Evolutionary conservation across 768 basidiomycete species (phyloP).

Genomic region (Trametes sanguinea): DNA sequence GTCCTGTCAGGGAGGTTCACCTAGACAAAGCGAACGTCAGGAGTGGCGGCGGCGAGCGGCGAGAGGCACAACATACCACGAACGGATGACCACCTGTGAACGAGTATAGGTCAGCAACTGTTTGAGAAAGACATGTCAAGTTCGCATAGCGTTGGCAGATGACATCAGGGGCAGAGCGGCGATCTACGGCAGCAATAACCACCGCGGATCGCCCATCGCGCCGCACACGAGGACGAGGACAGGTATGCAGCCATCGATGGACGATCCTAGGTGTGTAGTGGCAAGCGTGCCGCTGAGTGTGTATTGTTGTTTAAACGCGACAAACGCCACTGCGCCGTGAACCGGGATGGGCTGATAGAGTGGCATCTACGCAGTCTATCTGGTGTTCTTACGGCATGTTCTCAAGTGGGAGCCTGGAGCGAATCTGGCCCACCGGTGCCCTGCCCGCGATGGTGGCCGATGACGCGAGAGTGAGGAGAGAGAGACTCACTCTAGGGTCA

Average conservation of each 20-base stretch:
- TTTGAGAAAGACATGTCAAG: conserved; percentile 9
- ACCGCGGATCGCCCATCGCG: no score
- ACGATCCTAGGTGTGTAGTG: neutral
- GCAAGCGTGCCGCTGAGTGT: no score
- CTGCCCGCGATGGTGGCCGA: conserved; percentile 12
- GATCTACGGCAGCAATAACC: no score
- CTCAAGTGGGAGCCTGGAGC: neutral
- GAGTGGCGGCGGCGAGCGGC: neutral
- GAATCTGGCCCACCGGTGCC: neutral
- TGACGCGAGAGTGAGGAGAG: conserved; percentile 10
- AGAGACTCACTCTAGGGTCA: conserved; percentile 70
- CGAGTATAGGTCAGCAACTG: conserved; percentile 14
- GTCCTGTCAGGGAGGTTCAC: conserved; percentile 78
- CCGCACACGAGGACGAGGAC: conserved; percentile 1
- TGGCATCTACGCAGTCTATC: conserved; percentile 17
- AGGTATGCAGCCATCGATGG: conserved; percentile 11
- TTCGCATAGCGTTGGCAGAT: neutral
- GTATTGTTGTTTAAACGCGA: neutral
- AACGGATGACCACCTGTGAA: conserved; percentile 72
- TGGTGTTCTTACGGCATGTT: conserved; percentile 2
- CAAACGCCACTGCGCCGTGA: neutral
- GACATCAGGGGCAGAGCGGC: conserved; percentile 7
- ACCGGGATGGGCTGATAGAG: conserved; percentile 8
- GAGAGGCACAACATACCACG: conserved; percentile 53
- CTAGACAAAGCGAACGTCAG: conserved; percentile 38